Percentiles rank a stretch among this genome's conserved stretches.
Conservation (phyloP, 2,329 filamentous ascomycete species). For the Helotiales sp. region DNA sequence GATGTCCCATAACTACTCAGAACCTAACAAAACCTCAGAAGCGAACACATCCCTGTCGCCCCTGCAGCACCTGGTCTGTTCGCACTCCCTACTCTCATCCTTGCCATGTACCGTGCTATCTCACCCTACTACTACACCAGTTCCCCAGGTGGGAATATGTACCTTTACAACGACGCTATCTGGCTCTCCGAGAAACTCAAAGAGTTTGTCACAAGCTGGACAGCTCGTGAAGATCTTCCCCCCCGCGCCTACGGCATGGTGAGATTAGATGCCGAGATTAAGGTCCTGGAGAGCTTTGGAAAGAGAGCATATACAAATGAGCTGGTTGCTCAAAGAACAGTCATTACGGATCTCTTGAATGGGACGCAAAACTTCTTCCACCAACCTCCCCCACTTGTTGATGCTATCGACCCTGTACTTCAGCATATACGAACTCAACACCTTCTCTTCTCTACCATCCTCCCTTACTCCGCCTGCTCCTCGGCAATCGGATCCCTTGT, state of each 20-base stretch:
- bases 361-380: constrained; percentile 59
- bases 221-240: constrained; percentile 51
- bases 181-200: constrained; percentile 60
- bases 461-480: constrained; percentile 61
- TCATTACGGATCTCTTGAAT: constrained; percentile 61
- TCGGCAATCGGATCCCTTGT: constrained; percentile 62
- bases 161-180: constrained; percentile 65
- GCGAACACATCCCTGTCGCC: constrained; percentile 56
- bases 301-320: constrained; percentile 62
- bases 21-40: constrained; percentile 34
- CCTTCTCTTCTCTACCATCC: constrained; percentile 55
- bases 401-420: constrained; percentile 54
- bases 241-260: constrained; percentile 53
- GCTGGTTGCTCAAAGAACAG: constrained; percentile 59
- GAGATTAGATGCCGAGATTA: constrained; percentile 59
- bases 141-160: constrained; percentile 64
- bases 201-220: constrained; percentile 52
- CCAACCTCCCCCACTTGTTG: constrained; percentile 46
- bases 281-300: constrained; percentile 59
- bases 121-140: constrained; percentile 72
- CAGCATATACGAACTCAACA: constrained; percentile 54
- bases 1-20: too few relatives aligned
- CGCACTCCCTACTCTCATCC: constrained; percentile 66
- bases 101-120: constrained; percentile 79
- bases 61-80: constrained; percentile 70